Base-by-base conservation (phyloP, 1,284 basidiomycete genomes). In the Rhodotorula sp. region DNA sequence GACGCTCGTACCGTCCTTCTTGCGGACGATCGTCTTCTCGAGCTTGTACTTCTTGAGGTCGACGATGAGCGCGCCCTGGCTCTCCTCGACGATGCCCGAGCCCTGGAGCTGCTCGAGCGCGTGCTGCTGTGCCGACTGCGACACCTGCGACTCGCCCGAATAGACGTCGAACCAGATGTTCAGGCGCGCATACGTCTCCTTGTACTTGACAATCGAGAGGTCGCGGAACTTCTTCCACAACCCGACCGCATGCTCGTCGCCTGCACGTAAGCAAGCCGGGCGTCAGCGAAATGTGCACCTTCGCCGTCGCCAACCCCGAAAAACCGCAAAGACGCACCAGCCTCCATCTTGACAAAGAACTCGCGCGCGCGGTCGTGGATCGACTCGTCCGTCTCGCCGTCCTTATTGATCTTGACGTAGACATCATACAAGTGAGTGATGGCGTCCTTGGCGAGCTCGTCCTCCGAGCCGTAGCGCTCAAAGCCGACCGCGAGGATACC, bases 261-360 rank as follows among this genome's bases (percentile, higher is more conserved):
- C 83, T 34, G 46, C 17, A 27, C 27, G 27, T 5, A 4, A 8
- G 15, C 21, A 7, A 19, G n/a, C 12, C 25, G 27, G 10, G 8
- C 27, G 13, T 39, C 19, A 8, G 48, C 53, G 32, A 22, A 3
- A 17, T 4, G 32, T 21, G 29, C 17, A 21, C 32, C 1, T 3
- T 3, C 15, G 17, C 19, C n/a, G n/a, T n/a, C n/a, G n/a, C n/a
- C n/a, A n/a, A n/a, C n/a, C n/a, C n/a, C n/a, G n/a, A n/a, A n/a
- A n/a, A n/a, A n/a, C 17, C 1, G 19, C 3, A n/a, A 12, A n/a
- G 32, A 22, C 79, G 71, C 48, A 82, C 84, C 92, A 73, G 94
- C 91, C 82, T 99, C 96, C 94, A 99, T 98, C 32, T 89, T 88
- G 83, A 91, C 94, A 86, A 99, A 99, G 86, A 92, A 95, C 70